phyloP scores from a whole-genome alignment of 1,139 yeast genomes.

The Ogataea hybrid region DNA sequence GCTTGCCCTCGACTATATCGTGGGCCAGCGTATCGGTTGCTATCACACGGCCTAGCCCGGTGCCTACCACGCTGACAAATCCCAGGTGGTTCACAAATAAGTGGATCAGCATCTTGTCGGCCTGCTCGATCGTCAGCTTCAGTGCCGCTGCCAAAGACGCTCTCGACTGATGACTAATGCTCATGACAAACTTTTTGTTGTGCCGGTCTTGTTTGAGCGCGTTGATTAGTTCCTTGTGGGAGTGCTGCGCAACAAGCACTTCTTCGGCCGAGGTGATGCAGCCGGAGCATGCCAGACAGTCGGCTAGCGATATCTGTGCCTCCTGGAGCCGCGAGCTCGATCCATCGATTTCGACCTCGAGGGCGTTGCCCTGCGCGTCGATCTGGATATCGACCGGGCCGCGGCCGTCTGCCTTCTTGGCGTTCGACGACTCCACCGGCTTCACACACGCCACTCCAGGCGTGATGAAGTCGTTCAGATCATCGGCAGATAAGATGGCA shows the following conservation, averaged over 20 bases:
- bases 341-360: slow-evolving; percentile 68
- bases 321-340: slow-evolving; percentile 54
- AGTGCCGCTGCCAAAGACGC: slow-evolving; percentile 78
- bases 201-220: slow-evolving; percentile 43
- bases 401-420: slow-evolving; percentile 11
- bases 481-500: slow-evolving; percentile 83
- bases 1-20: slow-evolving; percentile 35
- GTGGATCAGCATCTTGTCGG: slow-evolving; percentile 60
- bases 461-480: slow-evolving; percentile 87
- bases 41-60: slow-evolving; percentile 75
- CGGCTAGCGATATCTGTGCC: slow-evolving; percentile 87
- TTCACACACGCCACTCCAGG: slow-evolving; percentile 96
- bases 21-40: slow-evolving; percentile 61
- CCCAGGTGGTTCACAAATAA: slow-evolving; percentile 62
- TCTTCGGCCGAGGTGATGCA: slow-evolving; percentile 97
- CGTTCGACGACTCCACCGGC: slow-evolving; percentile 52
- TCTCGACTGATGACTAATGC: slow-evolving; percentile 84
- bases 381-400: slow-evolving; percentile 55
- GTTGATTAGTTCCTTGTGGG: slow-evolving; percentile 72
- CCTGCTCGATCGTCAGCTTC: slow-evolving; percentile 46
- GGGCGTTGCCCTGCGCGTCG: slow-evolving; percentile 62
- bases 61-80: slow-evolving; percentile 76
- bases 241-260: slow-evolving; percentile 85
- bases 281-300: slow-evolving; percentile 96
- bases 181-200: slow-evolving; percentile 57